Conservation (phyloP, 2,329 filamentous ascomycete species). For the Aspergillus aculeatus region DNA sequence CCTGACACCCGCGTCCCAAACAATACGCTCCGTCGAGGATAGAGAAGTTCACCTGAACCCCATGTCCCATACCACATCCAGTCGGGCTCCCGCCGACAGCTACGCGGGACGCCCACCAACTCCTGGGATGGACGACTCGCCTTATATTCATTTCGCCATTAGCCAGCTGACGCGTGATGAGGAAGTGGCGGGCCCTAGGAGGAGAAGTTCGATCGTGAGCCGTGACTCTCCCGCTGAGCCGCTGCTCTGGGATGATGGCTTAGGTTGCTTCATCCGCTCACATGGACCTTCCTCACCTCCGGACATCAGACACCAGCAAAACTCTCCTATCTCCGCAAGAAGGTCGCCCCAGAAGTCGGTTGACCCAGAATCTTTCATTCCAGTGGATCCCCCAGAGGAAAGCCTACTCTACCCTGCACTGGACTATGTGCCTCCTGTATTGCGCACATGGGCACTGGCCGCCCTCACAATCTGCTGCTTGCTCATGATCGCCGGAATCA, state of each 20-base stretch:
- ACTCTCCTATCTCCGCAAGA: constrained; percentile 16
- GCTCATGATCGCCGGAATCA: constrained; percentile 69
- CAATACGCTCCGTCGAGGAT: constrained; percentile 30
- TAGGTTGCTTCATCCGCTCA: constrained; percentile 44
- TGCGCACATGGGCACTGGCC: constrained; percentile 66
- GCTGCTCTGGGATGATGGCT: constrained; percentile 48
- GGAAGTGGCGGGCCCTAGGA: constrained; percentile 57
- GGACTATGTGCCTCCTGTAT: constrained; percentile 67
- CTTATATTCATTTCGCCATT: constrained; percentile 86
- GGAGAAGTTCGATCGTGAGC: constrained; percentile 48
- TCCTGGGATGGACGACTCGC: constrained; percentile 78
- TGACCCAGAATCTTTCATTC: constrained; percentile 48
- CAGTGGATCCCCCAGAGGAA: constrained; percentile 46
- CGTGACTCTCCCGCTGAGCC: constrained; percentile 52
- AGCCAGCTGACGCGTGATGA: constrained; percentile 78
- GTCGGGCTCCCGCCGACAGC: constrained; percentile 27
- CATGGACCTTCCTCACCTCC: constrained; percentile 34
- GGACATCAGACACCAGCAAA: constrained; percentile 30
- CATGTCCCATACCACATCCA: constrained; percentile 25
- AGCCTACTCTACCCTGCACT: constrained; percentile 54
- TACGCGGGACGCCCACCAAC: constrained; percentile 53
- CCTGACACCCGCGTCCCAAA: constrained; percentile 24
- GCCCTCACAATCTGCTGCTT: constrained; percentile 61
- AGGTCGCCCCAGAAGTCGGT: constrained; percentile 20
- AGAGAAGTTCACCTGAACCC: constrained; percentile 22